A percentile compares a stretch with the other conserved stretches of the same genome.
Evolutionary conservation across 1,139 yeast genomes (phyloP).

Genomic region (Hyphopichia burtonii): DNA sequence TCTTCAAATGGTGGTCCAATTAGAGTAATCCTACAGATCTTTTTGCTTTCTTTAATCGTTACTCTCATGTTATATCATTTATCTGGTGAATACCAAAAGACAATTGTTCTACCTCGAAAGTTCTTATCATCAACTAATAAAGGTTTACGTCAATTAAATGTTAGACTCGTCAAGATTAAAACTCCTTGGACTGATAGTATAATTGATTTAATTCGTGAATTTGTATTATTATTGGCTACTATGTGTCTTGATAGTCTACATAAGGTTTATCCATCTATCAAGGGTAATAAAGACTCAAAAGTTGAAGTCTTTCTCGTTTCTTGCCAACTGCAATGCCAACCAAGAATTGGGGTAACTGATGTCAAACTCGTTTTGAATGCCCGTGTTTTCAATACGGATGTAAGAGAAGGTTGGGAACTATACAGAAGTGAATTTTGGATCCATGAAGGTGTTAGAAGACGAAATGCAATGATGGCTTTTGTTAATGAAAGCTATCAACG

Average conservation of each 20-base stretch:
- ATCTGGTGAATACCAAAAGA: slow-evolving; percentile 85
- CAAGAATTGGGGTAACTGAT: slow-evolving; percentile 45
- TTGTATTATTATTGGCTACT: slow-evolving; percentile 33
- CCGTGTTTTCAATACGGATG: slow-evolving; percentile 75
- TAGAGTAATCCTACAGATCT: slow-evolving; percentile 56
- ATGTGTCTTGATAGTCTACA: slow-evolving; percentile 28
- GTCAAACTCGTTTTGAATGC: slow-evolving; percentile 79
- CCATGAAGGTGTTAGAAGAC: slow-evolving; percentile 72
- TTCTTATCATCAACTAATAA: slow-evolving; percentile 81
- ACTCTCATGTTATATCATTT: slow-evolving; percentile 77
- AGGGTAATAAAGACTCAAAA: slow-evolving; percentile 30
- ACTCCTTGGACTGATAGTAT: slow-evolving; percentile 54
- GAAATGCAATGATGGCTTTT: slow-evolving; percentile 44
- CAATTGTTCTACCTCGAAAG: slow-evolving; percentile 77
- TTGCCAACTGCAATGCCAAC: slow-evolving; percentile 48
- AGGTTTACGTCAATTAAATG: slow-evolving; percentile 80
- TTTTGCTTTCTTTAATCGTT: slow-evolving; percentile 63
- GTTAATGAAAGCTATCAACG: slow-evolving; percentile 14
- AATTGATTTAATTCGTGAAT: slow-evolving; percentile 44
- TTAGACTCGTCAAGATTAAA: slow-evolving; percentile 70
- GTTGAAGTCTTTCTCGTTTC: slow-evolving; percentile 44
- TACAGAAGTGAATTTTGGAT: slow-evolving; percentile 94
- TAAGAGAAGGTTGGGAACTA: slow-evolving; percentile 93
- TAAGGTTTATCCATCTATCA: slow-evolving; percentile 34
- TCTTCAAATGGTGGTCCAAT: slow-evolving; percentile 24